A percentile compares a stretch with the other conserved stretches of the same genome.
These are phyloP conservation scores for Chamaecrista fasciculata DNA, from an alignment of 306 rosid genomes.

Conservation along the genomic window DNA sequence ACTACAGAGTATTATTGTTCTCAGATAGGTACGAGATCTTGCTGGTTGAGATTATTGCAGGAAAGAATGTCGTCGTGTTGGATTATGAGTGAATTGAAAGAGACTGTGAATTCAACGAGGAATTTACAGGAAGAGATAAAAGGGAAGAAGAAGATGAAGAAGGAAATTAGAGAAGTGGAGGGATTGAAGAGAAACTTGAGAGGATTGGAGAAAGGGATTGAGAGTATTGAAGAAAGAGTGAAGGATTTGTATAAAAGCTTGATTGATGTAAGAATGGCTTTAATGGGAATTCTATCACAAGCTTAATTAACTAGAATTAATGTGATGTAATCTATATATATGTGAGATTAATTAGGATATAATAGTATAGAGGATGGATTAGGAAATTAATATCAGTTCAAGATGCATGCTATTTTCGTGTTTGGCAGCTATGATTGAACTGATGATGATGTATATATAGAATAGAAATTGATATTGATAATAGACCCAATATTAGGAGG, in stretches of 20 bases:
- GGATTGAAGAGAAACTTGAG: conserved; percentile 27
- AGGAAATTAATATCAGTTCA: too few species aligned
- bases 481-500: too few species aligned
- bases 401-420: too few species aligned
- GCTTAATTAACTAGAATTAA: too few species aligned
- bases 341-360: conserved; percentile 20
- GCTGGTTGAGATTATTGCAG: conserved; percentile 36
- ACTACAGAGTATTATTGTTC: neutral
- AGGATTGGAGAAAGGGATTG: conserved; percentile 40
- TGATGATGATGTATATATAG: too few species aligned
- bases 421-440: too few species aligned
- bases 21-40: conserved; percentile 14
- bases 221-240: conserved; percentile 40
- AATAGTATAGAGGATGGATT: too few species aligned
- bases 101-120: conserved; percentile 31
- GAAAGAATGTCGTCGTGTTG: conserved; percentile 21
- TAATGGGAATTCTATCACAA: conserved; percentile 52
- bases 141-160: conserved; percentile 21
- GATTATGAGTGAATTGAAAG: conserved; percentile 34
- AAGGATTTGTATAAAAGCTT: conserved; percentile 45
- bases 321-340: too few species aligned
- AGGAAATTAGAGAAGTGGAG: conserved; percentile 34
- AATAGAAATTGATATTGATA: too few species aligned
- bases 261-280: conserved; percentile 49
- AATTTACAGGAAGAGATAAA: conserved; percentile 38